Conservation (phyloP, 176 grass and related monocot species). For the Pontederia paniculata region DNA sequence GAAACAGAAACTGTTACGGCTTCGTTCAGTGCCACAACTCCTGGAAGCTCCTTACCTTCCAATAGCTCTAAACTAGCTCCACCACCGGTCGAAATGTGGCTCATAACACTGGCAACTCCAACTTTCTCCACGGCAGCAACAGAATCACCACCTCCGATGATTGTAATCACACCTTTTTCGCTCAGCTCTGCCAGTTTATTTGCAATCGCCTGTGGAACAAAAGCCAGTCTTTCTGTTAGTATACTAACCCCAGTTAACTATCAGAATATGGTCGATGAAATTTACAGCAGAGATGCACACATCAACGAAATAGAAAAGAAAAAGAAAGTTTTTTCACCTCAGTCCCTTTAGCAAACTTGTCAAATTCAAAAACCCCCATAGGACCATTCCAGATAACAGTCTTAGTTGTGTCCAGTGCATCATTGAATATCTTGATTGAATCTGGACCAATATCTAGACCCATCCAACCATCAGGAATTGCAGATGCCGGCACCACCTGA, state of each 20-base stretch:
- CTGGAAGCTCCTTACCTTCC: constrained; percentile 68
- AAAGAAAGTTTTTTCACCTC: constrained; percentile 27
- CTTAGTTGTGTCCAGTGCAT: constrained; percentile 46
- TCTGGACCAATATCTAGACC: constrained; percentile 63
- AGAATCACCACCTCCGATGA: constrained; percentile 71
- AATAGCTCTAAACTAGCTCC: constrained; percentile 68
- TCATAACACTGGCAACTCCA: constrained; percentile 72
- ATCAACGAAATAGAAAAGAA: not conserved
- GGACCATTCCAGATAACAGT: constrained; percentile 73
- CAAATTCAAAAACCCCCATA: constrained; percentile 73
- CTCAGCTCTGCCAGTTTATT: constrained; percentile 70
- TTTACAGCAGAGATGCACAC: not conserved
- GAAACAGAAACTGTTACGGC: constrained; percentile 28
- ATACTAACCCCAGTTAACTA: constrained; percentile 9
- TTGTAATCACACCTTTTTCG: constrained; percentile 52
- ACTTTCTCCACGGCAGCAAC: constrained; percentile 73
- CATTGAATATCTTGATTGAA: constrained; percentile 38
- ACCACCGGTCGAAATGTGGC: constrained; percentile 68
- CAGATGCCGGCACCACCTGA: constrained; percentile 41
- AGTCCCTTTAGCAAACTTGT: constrained; percentile 52
- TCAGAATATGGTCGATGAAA: not conserved
- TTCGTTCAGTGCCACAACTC: constrained; percentile 53
- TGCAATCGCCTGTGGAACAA: constrained; percentile 42
- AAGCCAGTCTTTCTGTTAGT: constrained; percentile 2
- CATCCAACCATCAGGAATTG: constrained; percentile 77